phyloP scores from a whole-genome alignment of 2,329 filamentous ascomycete species.

The Aspergillus sp. region DNA sequence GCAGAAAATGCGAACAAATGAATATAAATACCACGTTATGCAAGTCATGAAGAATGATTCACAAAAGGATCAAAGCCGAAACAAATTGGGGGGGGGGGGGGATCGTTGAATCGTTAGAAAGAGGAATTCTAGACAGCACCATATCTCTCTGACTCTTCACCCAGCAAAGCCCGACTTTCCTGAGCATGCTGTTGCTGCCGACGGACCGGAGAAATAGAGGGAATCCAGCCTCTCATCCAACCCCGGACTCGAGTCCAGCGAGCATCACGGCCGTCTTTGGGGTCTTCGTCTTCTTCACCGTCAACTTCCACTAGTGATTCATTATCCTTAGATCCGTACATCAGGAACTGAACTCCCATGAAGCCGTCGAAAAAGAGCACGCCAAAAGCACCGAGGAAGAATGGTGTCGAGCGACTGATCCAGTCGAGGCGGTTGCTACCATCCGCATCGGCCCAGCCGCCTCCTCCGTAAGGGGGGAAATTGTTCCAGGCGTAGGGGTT shows the following conservation, averaged over 20 bases:
- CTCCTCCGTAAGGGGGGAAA: conserved; percentile 49
- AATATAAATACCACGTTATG: background rate
- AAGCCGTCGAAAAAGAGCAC: conserved; percentile 57
- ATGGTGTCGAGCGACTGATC: conserved; percentile 54
- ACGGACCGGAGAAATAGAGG: conserved; percentile 36
- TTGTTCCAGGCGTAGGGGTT: conserved; percentile 59
- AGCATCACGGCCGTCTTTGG: conserved; percentile 30
- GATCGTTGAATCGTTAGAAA: background rate
- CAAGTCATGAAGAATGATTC: background rate
- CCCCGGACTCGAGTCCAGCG: conserved; percentile 54
- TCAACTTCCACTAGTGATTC: conserved; percentile 41
- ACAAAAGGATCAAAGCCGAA: background rate
- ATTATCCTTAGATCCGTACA: conserved; percentile 47
- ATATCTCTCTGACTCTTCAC: conserved; percentile 23
- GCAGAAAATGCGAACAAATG: background rate
- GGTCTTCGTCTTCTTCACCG: conserved; percentile 25
- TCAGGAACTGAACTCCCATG: conserved; percentile 57
- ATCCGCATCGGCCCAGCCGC: conserved; percentile 53
- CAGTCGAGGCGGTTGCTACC: conserved; percentile 52
- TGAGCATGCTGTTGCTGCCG: conserved; percentile 12
- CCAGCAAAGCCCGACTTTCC: conserved; percentile 27
- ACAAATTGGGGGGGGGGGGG: conserved; percentile 1
- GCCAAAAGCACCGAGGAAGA: conserved; percentile 60
- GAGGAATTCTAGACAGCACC: conserved; percentile 9
- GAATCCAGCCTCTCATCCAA: conserved; percentile 63